Conservation (phyloP, 139 green algal genomes). For the Penium margaritaceum region DNA sequence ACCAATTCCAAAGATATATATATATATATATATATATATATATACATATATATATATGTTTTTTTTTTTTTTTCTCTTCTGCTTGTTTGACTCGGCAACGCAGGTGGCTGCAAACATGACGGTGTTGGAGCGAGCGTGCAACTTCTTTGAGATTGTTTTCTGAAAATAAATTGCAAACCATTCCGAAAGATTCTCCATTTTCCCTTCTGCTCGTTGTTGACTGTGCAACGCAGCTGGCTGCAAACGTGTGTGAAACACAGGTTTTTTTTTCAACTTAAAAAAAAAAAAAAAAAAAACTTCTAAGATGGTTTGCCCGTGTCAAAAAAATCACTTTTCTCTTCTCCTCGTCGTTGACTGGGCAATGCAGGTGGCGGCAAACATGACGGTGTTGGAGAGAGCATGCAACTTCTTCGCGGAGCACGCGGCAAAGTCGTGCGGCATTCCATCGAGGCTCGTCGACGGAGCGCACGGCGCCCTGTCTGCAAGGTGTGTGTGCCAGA, state of each 20-base stretch:
- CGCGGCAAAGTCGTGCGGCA: slow-evolving; percentile 38
- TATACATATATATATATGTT: not conserved
- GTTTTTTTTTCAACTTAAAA: too few relatives aligned
- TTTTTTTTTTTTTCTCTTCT: not conserved
- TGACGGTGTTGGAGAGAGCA: slow-evolving; percentile 38
- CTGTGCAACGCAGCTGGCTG: too few relatives aligned
- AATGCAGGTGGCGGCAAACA: slow-evolving; percentile 30
- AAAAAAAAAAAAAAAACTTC: too few relatives aligned
- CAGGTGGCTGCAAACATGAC: slow-evolving; percentile 33
- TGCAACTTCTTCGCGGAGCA: slow-evolving; percentile 41
- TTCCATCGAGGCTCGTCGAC: slow-evolving; percentile 24
- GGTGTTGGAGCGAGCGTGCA: slow-evolving; percentile 17
- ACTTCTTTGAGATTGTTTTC: slow-evolving; percentile 19
- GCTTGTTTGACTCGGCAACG: not conserved
- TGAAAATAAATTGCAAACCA: too few relatives aligned
- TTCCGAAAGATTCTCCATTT: too few relatives aligned
- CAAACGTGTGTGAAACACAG: too few relatives aligned
- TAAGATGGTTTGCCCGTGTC: not conserved
- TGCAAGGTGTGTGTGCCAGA: too few relatives aligned
- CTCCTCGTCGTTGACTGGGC: not conserved
- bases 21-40: too few relatives aligned
- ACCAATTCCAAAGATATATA: too few relatives aligned
- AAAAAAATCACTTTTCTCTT: not conserved
- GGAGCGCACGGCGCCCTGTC: slow-evolving; percentile 19
- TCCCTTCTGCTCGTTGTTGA: too few relatives aligned